Evolutionary conservation across 352 stramenopile genomes (phyloP).

Genomic region (Globisporangium recalcitrans): DNA sequence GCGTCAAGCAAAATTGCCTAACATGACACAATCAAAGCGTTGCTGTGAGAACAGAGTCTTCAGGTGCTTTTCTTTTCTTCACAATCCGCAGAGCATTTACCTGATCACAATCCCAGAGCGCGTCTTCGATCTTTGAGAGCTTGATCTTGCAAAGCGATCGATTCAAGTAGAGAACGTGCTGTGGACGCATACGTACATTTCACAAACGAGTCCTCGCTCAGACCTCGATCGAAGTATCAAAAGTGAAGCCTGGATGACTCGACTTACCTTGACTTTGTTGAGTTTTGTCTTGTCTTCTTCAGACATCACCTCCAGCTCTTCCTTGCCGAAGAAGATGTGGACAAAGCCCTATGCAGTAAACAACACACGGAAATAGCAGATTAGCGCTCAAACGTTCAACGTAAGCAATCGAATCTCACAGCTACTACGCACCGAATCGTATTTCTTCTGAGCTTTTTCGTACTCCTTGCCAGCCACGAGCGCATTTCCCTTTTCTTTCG

Average conservation of each 20-base stretch:
- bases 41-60: background rate
- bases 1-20: conserved; percentile 67
- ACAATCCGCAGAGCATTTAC: conserved; percentile 19
- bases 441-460: conserved; percentile 76
- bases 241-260: background rate
- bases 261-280: conserved; percentile 67
- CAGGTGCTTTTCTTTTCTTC: no score
- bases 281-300: conserved; percentile 72
- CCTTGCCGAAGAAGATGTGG: conserved; percentile 83
- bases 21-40: background rate
- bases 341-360: conserved; percentile 58
- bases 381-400: background rate
- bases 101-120: conserved; percentile 82
- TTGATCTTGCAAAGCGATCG: conserved; percentile 84
- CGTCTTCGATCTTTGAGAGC: conserved; percentile 76
- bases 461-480: conserved; percentile 66
- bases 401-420: background rate
- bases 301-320: conserved; percentile 79
- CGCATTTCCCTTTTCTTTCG: conserved; percentile 79
- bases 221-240: background rate
- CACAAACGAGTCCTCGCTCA: background rate
- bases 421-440: conserved; percentile 58
- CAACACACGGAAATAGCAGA: background rate
- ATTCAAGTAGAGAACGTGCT: conserved; percentile 79
- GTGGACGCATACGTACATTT: background rate